Evolutionary conservation across 225 moss, liverwort and hornwort species (phyloP).

Genomic region (Thuidium tamariscinum): DNA sequence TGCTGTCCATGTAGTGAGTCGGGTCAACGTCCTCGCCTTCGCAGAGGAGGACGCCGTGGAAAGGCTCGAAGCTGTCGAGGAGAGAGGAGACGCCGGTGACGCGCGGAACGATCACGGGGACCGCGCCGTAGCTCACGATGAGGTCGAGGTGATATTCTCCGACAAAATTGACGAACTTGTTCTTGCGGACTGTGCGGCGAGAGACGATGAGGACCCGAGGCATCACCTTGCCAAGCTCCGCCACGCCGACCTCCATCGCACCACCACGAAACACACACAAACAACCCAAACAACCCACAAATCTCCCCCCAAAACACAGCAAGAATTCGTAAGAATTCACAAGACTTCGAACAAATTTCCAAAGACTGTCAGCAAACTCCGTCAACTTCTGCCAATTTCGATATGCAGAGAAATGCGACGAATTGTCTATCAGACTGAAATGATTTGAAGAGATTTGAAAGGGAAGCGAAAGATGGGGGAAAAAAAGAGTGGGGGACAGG

Average conservation of each 20-base stretch:
- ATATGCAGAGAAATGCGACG: background rate
- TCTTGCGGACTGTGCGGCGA: slow-evolving; percentile 87
- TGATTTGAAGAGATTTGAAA: too few relatives aligned
- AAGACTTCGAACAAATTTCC: background rate
- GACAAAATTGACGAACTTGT: slow-evolving; percentile 98
- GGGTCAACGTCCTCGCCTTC: slow-evolving; percentile 99
- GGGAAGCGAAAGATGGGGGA: background rate
- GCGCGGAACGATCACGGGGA: slow-evolving; percentile 89
- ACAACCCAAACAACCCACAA: background rate
- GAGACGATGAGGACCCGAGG: slow-evolving; percentile 93
- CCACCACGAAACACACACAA: background rate
- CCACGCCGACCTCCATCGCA: slow-evolving; percentile 22
- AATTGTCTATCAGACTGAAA: background rate
- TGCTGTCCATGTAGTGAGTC: slow-evolving; percentile 55
- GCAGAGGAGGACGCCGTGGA: slow-evolving; percentile 95
- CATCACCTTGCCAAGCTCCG: slow-evolving; percentile 61
- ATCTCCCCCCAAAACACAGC: background rate
- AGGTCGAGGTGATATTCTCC: slow-evolving; percentile 97
- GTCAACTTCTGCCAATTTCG: background rate
- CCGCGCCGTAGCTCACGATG: slow-evolving; percentile 90
- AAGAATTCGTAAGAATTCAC: background rate
- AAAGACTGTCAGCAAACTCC: background rate
- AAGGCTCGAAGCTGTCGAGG: slow-evolving; percentile 96
- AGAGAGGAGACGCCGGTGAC: slow-evolving; percentile 77
- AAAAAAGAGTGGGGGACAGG: background rate